Percentiles rank a stretch among this genome's conserved stretches.
phyloP scores from a whole-genome alignment of 75 land plant species.

The Pinus taeda region DNA sequence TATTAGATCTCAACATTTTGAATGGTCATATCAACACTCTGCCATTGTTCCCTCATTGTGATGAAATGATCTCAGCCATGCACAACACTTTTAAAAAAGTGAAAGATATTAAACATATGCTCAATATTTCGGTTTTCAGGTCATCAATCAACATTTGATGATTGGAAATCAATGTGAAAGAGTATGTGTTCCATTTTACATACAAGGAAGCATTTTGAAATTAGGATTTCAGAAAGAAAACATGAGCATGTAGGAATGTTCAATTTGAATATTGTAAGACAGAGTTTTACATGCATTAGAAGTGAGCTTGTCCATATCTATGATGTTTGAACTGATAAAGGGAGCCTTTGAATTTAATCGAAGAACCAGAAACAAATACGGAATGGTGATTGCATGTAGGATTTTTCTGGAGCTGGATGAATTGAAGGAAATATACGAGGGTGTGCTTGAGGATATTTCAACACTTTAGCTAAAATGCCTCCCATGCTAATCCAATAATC shows the following conservation, averaged over 20 bases:
- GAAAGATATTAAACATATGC: constrained; percentile 70
- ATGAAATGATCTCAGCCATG: constrained; percentile 68
- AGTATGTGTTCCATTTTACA: constrained; percentile 74
- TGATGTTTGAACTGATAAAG: not conserved
- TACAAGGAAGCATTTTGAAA: constrained; percentile 74
- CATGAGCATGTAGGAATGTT: constrained; percentile 32
- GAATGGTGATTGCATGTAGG: constrained; percentile 68
- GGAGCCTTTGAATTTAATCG: constrained; percentile 81
- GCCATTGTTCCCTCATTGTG: constrained; percentile 65
- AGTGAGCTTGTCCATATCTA: constrained; percentile 46
- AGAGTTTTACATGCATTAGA: constrained; percentile 52
- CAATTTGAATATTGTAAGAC: constrained; percentile 48
- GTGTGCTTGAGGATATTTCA: too few species aligned
- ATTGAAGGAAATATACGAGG: too few species aligned
- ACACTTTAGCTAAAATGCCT: too few species aligned
- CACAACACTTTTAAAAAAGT: constrained; percentile 67
- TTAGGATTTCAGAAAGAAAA: constrained; percentile 64
- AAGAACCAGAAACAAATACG: constrained; percentile 70
- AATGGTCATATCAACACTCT: constrained; percentile 82
- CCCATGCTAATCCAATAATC: too few species aligned
- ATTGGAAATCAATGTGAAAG: constrained; percentile 78
- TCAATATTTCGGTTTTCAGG: constrained; percentile 85
- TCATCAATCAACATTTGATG: constrained; percentile 47
- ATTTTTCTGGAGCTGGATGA: constrained; percentile 76
- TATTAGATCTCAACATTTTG: constrained; percentile 70